These are phyloP conservation scores for Fennellomyces sp. DNA, from an alignment of 371 early-diverging fungal species.

Conservation along the genomic window DNA sequence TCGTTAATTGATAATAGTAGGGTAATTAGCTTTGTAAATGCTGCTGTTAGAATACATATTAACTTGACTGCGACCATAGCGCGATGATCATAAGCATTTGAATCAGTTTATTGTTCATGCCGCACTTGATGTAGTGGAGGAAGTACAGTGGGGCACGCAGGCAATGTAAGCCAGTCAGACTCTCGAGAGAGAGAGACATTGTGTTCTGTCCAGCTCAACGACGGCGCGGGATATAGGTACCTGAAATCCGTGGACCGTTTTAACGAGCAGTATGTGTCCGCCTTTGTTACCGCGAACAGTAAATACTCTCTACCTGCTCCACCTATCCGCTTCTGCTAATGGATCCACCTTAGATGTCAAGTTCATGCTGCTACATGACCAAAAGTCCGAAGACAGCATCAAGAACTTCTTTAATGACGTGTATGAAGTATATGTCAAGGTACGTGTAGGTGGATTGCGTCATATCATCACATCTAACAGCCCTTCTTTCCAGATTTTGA, in stretches of 20 bases:
- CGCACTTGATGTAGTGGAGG: conserved; percentile 95
- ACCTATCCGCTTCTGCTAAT: neutral
- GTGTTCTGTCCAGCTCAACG: too few species aligned
- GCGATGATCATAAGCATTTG: conserved; percentile 87
- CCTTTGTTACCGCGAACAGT: conserved; percentile 92
- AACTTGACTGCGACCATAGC: conserved; percentile 26
- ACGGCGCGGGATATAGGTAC: conserved; percentile 64
- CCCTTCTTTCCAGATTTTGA: conserved; percentile 53
- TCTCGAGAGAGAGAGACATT: too few species aligned
- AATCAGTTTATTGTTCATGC: conserved; percentile 96
- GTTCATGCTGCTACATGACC: conserved; percentile 92
- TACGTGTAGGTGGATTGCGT: conserved; percentile 24
- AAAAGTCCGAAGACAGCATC: conserved; percentile 87
- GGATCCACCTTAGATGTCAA: conserved; percentile 62
- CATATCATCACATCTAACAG: neutral
- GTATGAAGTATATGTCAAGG: conserved; percentile 93
- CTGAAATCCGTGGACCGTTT: conserved; percentile 93
- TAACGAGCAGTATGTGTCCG: conserved; percentile 92
- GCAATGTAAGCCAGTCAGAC: too few species aligned
- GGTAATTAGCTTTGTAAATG: conserved; percentile 20
- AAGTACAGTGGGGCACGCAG: conserved; percentile 84
- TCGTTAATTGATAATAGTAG: conserved; percentile 32
- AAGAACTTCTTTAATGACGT: conserved; percentile 88
- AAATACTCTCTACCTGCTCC: conserved; percentile 5
- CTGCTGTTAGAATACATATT: neutral